Conservation (phyloP, 176 grass and related monocot species). For the Triticum aestivum region DNA sequence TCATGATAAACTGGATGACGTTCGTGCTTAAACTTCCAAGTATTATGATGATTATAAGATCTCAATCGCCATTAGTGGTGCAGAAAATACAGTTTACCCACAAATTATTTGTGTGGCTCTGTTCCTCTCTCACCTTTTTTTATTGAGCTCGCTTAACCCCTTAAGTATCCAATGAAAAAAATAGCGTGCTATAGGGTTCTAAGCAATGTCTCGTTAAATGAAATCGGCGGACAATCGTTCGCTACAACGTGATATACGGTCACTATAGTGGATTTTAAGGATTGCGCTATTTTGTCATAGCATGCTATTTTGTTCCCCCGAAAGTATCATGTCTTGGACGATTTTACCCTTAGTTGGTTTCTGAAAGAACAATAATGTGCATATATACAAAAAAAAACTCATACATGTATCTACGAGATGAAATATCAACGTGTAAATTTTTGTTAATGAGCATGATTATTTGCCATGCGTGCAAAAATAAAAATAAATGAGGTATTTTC, state of each 20-base stretch:
- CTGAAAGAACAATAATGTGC: not conserved
- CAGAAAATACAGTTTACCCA: not conserved
- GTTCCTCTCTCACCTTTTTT: not conserved
- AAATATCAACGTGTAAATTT: not conserved
- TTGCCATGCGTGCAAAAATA: not conserved
- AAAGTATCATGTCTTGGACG: not conserved
- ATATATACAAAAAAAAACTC: not conserved
- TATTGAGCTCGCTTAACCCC: not conserved
- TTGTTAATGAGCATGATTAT: not conserved
- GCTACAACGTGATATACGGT: no score
- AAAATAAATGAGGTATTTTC: not conserved
- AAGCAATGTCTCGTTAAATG: no score
- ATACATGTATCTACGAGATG: not conserved
- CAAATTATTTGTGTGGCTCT: not conserved
- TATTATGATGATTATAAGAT: not conserved
- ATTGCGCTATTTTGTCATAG: no score
- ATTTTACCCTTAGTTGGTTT: not conserved
- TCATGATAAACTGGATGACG: not conserved
- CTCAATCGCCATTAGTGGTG: not conserved
- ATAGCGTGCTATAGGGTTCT: no score
- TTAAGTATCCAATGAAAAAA: not conserved
- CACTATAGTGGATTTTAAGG: no score
- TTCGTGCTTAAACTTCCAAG: not conserved
- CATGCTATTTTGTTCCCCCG: no score
- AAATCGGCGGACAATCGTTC: no score